A percentile compares a stretch with the other conserved stretches of the same genome.
phyloP scores from a whole-genome alignment of 164 flowering plant genomes.

The Cinnamomum micranthum region DNA sequence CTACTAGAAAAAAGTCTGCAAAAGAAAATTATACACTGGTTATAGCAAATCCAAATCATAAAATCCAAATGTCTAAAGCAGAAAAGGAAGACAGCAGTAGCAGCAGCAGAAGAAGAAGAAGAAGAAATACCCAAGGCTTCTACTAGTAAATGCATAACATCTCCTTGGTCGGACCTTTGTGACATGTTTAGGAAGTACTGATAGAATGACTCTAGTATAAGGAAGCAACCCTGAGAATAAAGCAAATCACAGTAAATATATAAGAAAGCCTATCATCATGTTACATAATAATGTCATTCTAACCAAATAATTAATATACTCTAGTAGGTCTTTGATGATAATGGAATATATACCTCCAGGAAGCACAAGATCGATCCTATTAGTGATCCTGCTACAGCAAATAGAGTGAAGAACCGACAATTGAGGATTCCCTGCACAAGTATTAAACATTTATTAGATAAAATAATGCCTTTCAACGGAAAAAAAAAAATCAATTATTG shows the following conservation, averaged over 20 bases:
- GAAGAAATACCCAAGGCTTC: conserved; percentile 61
- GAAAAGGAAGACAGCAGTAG: background rate
- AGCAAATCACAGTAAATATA: background rate
- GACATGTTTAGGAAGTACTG: background rate
- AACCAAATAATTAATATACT: no score
- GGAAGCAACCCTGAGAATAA: background rate
- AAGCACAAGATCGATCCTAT: conserved; percentile 76
- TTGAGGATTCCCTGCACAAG: conserved; percentile 59
- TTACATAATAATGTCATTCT: no score
- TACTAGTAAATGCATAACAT: background rate
- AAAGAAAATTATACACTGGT: background rate
- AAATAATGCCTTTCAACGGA: background rate
- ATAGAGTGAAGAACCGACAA: conserved; percentile 70
- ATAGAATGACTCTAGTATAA: background rate
- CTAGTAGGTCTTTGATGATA: no score
- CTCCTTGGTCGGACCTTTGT: background rate
- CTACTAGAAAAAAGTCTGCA: conserved; percentile 80
- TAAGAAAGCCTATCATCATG: background rate
- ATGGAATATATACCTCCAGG: conserved; percentile 54
- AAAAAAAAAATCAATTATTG: background rate
- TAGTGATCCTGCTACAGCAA: conserved; percentile 71
- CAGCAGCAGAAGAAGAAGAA: background rate
- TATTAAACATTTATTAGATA: background rate
- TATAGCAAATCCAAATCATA: background rate
- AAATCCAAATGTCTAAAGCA: background rate